phyloP scores from a whole-genome alignment of 83 land plant species.

The Picea engelmannii region DNA sequence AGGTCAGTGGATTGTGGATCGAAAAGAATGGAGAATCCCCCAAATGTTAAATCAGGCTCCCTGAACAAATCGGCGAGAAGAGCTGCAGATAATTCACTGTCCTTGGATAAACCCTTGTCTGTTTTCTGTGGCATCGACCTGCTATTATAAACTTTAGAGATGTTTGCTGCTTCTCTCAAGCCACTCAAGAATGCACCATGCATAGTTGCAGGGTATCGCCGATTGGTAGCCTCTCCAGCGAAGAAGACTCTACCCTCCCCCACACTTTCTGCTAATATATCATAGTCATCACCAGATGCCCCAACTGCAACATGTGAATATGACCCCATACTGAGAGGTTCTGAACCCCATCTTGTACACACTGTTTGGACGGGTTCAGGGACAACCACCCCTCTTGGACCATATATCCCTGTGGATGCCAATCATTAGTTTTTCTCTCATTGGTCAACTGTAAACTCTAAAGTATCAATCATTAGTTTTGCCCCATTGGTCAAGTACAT shows the following conservation, averaged over 20 bases:
- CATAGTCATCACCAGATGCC: conserved; percentile 95
- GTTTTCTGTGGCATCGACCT: conserved; percentile 21
- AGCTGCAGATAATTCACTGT: conserved; percentile 31
- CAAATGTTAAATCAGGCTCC: conserved; percentile 75
- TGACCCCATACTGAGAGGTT: conserved; percentile 84
- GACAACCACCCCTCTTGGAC: conserved; percentile 77
- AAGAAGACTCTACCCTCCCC: conserved; percentile 81
- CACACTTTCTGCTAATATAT: conserved; percentile 87
- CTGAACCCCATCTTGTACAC: conserved; percentile 95
- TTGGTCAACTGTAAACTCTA: background rate
- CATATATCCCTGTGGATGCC: conserved; percentile 51
- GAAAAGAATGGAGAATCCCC: conserved; percentile 64
- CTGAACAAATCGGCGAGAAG: conserved; percentile 57
- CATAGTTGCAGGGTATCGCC: conserved; percentile 96
- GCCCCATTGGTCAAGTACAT: background rate
- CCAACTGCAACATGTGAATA: conserved; percentile 94
- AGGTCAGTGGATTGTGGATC: conserved; percentile 57
- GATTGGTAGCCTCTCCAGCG: conserved; percentile 97
- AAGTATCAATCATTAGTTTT: background rate
- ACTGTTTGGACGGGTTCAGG: conserved; percentile 88
- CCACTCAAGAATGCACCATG: conserved; percentile 99
- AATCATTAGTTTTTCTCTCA: background rate
- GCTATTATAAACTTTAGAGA: conserved; percentile 51
- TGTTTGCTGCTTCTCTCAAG: conserved; percentile 92
- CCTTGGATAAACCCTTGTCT: conserved; percentile 26